phyloP scores from a whole-genome alignment of 441 rosid genomes.

The Rhodomyrtus psidioides region DNA sequence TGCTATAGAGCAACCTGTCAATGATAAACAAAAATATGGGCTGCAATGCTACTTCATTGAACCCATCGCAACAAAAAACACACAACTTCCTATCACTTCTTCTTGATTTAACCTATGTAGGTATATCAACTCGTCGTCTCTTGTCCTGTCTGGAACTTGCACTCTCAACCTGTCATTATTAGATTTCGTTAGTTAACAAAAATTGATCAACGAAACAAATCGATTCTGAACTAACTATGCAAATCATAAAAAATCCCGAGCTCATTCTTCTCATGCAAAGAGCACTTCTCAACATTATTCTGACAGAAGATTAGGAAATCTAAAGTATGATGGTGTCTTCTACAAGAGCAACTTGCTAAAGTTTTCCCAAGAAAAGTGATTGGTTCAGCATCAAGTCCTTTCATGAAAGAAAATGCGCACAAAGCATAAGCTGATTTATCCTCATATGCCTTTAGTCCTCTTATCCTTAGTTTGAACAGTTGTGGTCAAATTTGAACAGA shows the following conservation, averaged over 20 bases:
- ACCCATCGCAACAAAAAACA: no score
- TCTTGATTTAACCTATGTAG: no score
- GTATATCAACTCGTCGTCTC: no score
- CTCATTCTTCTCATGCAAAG: background rate
- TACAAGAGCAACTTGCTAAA: conserved; percentile 26
- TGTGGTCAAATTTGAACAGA: no score
- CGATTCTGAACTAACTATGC: background rate
- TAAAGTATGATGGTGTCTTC: background rate
- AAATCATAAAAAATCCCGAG: background rate
- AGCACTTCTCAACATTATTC: background rate
- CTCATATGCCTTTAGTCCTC: conserved; percentile 81
- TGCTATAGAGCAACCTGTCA: no score
- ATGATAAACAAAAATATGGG: no score
- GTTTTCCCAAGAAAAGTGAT: conserved; percentile 75
- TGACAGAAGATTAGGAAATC: background rate
- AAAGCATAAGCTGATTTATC: conserved; percentile 91
- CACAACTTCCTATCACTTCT: no score
- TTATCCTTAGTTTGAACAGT: no score
- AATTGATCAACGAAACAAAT: background rate
- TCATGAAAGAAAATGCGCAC: conserved; percentile 76
- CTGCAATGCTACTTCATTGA: no score
- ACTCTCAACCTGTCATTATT: no score
- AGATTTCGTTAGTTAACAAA: no score
- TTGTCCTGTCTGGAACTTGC: no score
- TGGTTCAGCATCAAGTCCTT: conserved; percentile 72